A percentile compares a stretch with the other conserved stretches of the same genome.
Evolutionary conservation across 495 filamentous ascomycete species (phyloP).

Genomic region (Rostrohypoxylon terebratum): DNA sequence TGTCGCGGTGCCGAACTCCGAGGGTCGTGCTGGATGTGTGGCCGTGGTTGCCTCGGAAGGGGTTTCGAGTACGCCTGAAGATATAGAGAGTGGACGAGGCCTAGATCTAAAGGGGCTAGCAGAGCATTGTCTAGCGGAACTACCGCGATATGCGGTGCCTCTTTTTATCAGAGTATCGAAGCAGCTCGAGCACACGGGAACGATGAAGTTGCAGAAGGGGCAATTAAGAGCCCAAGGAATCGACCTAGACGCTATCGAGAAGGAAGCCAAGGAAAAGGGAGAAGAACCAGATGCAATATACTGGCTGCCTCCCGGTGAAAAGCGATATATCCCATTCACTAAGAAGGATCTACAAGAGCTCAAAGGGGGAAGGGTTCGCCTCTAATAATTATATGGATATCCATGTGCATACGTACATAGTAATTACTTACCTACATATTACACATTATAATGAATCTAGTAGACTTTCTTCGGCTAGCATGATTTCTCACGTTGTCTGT

Average conservation of each 20-base stretch:
- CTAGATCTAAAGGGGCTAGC: constrained; percentile 37
- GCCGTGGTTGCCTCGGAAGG: constrained; percentile 62
- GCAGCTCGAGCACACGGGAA: constrained; percentile 73
- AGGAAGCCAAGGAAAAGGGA: constrained; percentile 64
- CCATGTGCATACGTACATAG: background rate
- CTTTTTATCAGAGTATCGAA: constrained; percentile 74
- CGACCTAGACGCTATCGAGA: constrained; percentile 59
- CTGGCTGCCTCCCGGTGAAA: constrained; percentile 58
- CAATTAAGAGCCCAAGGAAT: constrained; percentile 77
- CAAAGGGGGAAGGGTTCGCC: constrained; percentile 56
- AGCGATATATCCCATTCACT: constrained; percentile 68
- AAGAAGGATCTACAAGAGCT: constrained; percentile 68
- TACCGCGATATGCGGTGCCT: constrained; percentile 82
- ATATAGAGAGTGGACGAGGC: constrained; percentile 25
- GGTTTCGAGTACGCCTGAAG: constrained; percentile 28
- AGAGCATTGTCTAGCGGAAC: constrained; percentile 62
- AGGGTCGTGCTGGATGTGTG: constrained; percentile 78
- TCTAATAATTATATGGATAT: background rate
- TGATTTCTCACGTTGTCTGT: too few relatives aligned
- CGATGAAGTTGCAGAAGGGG: constrained; percentile 87
- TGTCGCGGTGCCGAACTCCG: constrained; percentile 74
- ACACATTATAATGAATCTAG: constrained; percentile 1
- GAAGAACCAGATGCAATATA: constrained; percentile 66
- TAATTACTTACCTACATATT: background rate
- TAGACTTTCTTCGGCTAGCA: background rate